These are phyloP conservation scores for Gaeumannomyces sp. DNA, from an alignment of 2,329 filamentous ascomycete genomes.

Conservation along the genomic window DNA sequence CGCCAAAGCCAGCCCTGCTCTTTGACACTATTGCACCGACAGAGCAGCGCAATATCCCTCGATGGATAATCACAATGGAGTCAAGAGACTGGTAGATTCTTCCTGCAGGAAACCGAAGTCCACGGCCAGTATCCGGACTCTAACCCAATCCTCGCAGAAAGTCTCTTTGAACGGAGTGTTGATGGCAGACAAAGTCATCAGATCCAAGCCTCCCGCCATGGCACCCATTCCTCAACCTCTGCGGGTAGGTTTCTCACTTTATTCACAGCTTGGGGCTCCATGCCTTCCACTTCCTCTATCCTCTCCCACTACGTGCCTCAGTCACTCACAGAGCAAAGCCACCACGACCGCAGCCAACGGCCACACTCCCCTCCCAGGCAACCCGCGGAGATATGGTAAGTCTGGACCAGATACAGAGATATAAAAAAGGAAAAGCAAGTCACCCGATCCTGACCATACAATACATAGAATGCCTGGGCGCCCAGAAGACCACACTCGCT, in stretches of 20 bases:
- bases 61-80: background rate
- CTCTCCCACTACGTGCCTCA: too few relatives aligned
- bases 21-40: background rate
- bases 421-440: background rate
- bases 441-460: background rate
- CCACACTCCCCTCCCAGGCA: background rate
- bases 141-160: background rate
- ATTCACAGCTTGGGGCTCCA: background rate
- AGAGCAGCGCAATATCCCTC: background rate
- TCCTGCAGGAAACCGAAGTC: background rate
- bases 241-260: background rate
- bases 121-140: background rate
- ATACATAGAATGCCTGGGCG: background rate
- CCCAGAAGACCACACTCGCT: background rate
- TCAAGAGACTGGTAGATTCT: background rate
- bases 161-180: background rate
- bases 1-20: background rate
- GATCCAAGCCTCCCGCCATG: too few relatives aligned
- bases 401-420: background rate
- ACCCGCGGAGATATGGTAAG: background rate
- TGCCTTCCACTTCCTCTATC: background rate
- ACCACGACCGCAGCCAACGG: background rate
- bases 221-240: background rate
- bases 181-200: background rate
- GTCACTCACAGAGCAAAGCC: background rate